Conservation (phyloP, 2,329 filamentous ascomycete species). For the Aspergillus sp. region DNA sequence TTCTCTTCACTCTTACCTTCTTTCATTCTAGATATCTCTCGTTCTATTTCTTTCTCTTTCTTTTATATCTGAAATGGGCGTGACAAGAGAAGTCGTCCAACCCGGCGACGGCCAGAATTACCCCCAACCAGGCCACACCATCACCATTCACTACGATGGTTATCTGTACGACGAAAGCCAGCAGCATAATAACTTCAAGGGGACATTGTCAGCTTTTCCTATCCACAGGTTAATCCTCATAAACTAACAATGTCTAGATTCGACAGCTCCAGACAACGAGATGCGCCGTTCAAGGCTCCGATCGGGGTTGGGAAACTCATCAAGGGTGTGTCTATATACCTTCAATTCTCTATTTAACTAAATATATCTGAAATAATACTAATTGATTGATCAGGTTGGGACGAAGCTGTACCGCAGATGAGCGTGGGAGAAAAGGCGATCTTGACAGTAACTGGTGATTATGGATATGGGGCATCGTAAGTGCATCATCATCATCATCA, state of each 20-base stretch:
- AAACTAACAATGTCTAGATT: constrained; percentile 56
- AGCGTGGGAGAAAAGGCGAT: constrained; percentile 84
- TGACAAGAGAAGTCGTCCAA: constrained; percentile 61
- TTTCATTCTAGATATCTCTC: neutral
- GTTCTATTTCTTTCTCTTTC: neutral
- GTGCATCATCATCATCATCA: constrained; percentile 19
- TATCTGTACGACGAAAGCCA: constrained; percentile 67
- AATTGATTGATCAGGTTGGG: constrained; percentile 56
- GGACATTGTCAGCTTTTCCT: constrained; percentile 59
- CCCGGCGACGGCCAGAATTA: constrained; percentile 58
- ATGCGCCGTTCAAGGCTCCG: constrained; percentile 67
- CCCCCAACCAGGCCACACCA: constrained; percentile 64
- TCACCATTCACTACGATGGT: constrained; percentile 89
- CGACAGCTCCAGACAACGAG: constrained; percentile 68
- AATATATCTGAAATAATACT: neutral
- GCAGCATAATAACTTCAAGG: constrained; percentile 59
- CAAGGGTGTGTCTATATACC: constrained; percentile 56
- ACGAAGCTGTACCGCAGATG: constrained; percentile 81
- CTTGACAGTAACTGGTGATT: constrained; percentile 65
- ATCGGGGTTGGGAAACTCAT: constrained; percentile 88
- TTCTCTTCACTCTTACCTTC: neutral
- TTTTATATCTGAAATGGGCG: constrained; percentile 54
- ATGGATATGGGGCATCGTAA: constrained; percentile 37
- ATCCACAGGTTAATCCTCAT: neutral
- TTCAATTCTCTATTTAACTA: neutral